Evolutionary conservation across 768 basidiomycete species (phyloP).

Genomic region (Baorangia bicolor): DNA sequence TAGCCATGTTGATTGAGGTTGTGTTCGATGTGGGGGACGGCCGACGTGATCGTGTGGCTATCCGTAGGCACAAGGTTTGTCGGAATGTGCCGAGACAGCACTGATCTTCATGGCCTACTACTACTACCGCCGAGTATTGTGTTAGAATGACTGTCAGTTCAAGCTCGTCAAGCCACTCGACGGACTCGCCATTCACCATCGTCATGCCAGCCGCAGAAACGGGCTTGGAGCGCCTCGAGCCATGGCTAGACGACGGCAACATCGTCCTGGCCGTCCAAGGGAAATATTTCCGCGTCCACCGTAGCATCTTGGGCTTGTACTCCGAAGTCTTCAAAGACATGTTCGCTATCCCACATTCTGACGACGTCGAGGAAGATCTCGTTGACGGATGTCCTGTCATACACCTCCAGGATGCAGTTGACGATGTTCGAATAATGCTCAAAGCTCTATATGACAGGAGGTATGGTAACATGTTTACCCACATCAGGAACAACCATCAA

Average conservation of each 20-base stretch:
- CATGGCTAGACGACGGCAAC: constrained; percentile 33
- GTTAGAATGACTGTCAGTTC: background rate
- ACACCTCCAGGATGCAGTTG: constrained; percentile 12
- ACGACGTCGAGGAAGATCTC: background rate
- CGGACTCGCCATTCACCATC: background rate
- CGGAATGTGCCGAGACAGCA: constrained; percentile 24
- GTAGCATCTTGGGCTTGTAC: constrained; percentile 24
- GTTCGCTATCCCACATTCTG: constrained; percentile 18
- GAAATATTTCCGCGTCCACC: constrained; percentile 34
- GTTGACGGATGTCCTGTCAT: constrained; percentile 25
- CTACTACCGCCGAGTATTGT: too few relatives aligned
- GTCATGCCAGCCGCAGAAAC: background rate
- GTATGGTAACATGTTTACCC: background rate
- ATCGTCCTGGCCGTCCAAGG: constrained; percentile 26
- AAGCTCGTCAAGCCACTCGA: background rate
- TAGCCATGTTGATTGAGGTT: background rate
- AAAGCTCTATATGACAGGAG: constrained; percentile 22
- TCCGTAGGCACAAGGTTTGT: constrained; percentile 37
- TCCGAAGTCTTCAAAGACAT: constrained; percentile 34
- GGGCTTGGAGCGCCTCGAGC: constrained; percentile 7
- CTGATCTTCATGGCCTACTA: too few relatives aligned
- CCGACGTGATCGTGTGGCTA: constrained; percentile 25
- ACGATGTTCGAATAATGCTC: constrained; percentile 17
- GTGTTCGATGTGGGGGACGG: constrained; percentile 2
- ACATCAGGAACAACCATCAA: background rate